A percentile compares a stretch with the other conserved stretches of the same genome.
phyloP scores from a whole-genome alignment of 495 filamentous ascomycete species.

The Poronia punctata region DNA sequence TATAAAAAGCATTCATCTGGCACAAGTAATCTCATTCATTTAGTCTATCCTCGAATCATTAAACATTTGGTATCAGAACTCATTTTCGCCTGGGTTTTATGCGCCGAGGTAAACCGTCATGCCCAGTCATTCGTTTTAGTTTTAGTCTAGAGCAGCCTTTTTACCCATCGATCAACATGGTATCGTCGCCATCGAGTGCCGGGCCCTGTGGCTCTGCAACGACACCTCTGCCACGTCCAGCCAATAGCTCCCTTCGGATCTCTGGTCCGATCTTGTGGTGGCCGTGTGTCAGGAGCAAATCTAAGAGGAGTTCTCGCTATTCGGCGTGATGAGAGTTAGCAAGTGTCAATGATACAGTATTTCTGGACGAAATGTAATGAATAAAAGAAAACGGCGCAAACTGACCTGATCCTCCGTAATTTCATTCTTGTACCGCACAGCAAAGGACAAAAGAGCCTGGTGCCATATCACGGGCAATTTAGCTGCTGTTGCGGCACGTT shows the following conservation, averaged over 20 bases:
- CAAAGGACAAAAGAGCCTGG: slow-evolving; percentile 75
- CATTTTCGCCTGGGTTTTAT: not conserved
- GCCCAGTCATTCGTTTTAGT: too few relatives aligned
- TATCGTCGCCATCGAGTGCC: slow-evolving; percentile 73
- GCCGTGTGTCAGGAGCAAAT: slow-evolving; percentile 78
- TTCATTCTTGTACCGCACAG: slow-evolving; percentile 81
- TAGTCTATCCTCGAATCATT: slow-evolving; percentile 2
- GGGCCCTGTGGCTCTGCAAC: slow-evolving; percentile 47
- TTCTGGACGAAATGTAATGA: slow-evolving; percentile 13
- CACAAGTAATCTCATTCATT: slow-evolving; percentile 3
- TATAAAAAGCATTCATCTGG: not conserved
- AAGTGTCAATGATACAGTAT: not conserved
- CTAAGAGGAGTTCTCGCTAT: slow-evolving; percentile 74
- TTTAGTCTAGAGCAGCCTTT: too few relatives aligned
- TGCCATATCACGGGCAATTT: slow-evolving; percentile 85
- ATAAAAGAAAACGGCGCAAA: not conserved
- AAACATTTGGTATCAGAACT: slow-evolving; percentile 4
- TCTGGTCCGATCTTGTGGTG: slow-evolving; percentile 88
- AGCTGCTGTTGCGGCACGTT: slow-evolving; percentile 43
- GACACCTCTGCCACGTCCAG: slow-evolving; percentile 80
- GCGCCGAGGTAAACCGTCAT: not conserved
- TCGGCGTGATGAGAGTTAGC: slow-evolving; percentile 68
- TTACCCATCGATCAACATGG: slow-evolving; percentile 60
- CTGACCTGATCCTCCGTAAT: slow-evolving; percentile 53
- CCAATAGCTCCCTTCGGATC: slow-evolving; percentile 81